These are phyloP conservation scores for Saccharomycodes ludwigii DNA, from an alignment of 805 yeast genomes.

Conservation along the genomic window DNA sequence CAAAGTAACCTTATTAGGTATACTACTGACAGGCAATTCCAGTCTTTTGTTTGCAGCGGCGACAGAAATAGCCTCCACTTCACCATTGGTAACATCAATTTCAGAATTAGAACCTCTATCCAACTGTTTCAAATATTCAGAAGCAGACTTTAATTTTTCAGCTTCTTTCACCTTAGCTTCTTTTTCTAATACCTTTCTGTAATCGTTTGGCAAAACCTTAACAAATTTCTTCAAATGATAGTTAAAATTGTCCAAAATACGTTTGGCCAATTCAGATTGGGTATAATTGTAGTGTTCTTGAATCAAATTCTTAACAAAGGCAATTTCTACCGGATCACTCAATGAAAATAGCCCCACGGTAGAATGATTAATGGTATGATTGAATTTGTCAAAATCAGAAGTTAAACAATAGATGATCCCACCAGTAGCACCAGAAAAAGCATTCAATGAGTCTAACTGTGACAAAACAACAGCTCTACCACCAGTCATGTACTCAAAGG, in stretches of 20 bases:
- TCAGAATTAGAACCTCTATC: constrained; percentile 62
- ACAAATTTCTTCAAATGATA: constrained; percentile 80
- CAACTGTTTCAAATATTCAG: constrained; percentile 52
- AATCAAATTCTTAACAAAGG: constrained; percentile 81
- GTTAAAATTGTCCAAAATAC: constrained; percentile 76
- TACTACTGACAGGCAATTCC: constrained; percentile 11
- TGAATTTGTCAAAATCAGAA: constrained; percentile 79
- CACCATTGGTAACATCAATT: constrained; percentile 83
- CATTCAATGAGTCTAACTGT: constrained; percentile 78
- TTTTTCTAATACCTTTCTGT: constrained; percentile 74
- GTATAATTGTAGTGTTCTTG: constrained; percentile 96
- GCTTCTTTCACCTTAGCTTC: constrained; percentile 39
- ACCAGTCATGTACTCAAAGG: constrained; percentile 99
- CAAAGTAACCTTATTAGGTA: constrained; percentile 22
- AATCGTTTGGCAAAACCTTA: constrained; percentile 85
- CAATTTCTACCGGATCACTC: constrained; percentile 83
- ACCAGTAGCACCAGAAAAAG: constrained; percentile 95
- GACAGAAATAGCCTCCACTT: constrained; percentile 49
- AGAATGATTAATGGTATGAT: constrained; percentile 63
- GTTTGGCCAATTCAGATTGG: constrained; percentile 78
- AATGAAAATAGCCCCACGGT: constrained; percentile 70
- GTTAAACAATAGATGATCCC: constrained; percentile 96
- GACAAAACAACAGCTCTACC: constrained; percentile 94
- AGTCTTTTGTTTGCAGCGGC: constrained; percentile 12
- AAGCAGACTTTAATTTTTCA: constrained; percentile 49